A percentile compares a stretch with the other conserved stretches of the same genome.
Evolutionary conservation across 345 rosid genomes (phyloP).

Genomic region (Populus simonii): DNA sequence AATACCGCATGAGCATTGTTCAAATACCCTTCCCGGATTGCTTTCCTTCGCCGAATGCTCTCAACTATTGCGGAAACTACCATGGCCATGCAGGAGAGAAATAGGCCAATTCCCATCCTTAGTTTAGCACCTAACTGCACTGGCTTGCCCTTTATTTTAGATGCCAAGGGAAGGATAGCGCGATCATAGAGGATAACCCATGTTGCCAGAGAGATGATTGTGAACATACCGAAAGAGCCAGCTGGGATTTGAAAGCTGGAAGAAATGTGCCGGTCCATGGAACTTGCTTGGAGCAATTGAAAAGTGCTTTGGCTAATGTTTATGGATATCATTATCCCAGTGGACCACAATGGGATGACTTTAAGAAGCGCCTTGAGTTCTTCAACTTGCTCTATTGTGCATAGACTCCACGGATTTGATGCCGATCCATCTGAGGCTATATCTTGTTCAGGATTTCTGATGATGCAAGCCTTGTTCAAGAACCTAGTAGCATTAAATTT

Average conservation of each 20-base stretch:
- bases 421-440: conserved; percentile 30
- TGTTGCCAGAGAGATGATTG: conserved; percentile 25
- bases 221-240: conserved; percentile 41
- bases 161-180: conserved; percentile 34
- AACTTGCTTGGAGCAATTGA: conserved; percentile 36
- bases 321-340: conserved; percentile 42
- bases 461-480: conserved; percentile 54
- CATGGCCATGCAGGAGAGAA: conserved; percentile 29
- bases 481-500: conserved; percentile 37
- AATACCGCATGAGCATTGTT: conserved; percentile 24
- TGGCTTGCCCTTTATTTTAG: conserved; percentile 34
- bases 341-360: conserved; percentile 51
- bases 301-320: conserved; percentile 41
- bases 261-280: conserved; percentile 53
- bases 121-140: conserved; percentile 37
- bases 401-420: conserved; percentile 46
- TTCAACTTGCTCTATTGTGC: conserved; percentile 57
- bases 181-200: conserved; percentile 48
- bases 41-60: conserved; percentile 27
- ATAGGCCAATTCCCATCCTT: conserved; percentile 49
- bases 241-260: conserved; percentile 50
- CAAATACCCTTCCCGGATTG: conserved; percentile 25
- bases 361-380: conserved; percentile 52
- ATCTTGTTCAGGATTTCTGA: conserved; percentile 34
- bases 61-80: conserved; percentile 38